A percentile compares a stretch with the other conserved stretches of the same genome.
These are phyloP conservation scores for Lactarius sanguifluus DNA, from an alignment of 768 basidiomycete species.

Conservation along the genomic window DNA sequence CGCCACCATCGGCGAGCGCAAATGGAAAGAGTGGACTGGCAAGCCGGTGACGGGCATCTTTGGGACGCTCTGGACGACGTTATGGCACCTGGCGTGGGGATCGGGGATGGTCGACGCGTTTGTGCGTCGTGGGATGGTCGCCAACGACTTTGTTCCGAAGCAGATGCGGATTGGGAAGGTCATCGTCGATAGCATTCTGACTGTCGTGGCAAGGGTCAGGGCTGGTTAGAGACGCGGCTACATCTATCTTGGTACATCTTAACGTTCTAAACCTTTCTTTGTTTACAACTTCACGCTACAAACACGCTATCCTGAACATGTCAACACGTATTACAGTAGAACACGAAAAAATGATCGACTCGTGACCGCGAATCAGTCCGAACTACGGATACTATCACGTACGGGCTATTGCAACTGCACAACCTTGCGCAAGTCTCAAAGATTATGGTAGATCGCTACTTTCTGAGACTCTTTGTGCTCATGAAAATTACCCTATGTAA, in stretches of 20 bases:
- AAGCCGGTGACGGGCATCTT: slow-evolving; percentile 46
- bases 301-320: not conserved
- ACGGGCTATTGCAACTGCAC: no score
- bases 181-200: slow-evolving; percentile 9
- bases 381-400: no score
- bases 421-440: no score
- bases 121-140: slow-evolving; percentile 25
- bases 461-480: no score
- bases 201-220: slow-evolving; percentile 6
- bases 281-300: not conserved
- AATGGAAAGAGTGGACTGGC: slow-evolving; percentile 48
- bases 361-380: no score
- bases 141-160: slow-evolving; percentile 19
- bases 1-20: slow-evolving; percentile 50
- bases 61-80: slow-evolving; percentile 54
- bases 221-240: not conserved
- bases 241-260: not conserved
- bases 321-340: slow-evolving; percentile 35
- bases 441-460: no score
- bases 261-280: not conserved
- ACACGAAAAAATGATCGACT: not conserved
- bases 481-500: no score
- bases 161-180: slow-evolving; percentile 21
- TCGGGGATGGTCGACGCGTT: slow-evolving; percentile 26
- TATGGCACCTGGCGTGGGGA: slow-evolving; percentile 50